Evolutionary conservation across 768 basidiomycete genomes (phyloP), one percentile per base, ranked within the genome.

Genomic region (Trametes villosa): DNA sequence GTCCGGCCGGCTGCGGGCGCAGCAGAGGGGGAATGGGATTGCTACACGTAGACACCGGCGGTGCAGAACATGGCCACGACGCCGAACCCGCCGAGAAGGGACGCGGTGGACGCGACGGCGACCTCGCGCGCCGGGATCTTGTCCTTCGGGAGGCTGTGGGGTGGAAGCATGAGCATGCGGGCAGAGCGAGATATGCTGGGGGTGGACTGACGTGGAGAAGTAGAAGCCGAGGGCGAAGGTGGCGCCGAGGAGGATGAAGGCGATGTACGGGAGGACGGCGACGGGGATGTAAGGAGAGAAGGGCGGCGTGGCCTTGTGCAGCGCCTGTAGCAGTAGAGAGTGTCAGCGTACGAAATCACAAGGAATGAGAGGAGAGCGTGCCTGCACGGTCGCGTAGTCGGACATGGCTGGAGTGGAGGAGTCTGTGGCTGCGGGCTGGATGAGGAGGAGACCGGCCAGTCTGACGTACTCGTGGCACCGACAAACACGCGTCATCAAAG

Each of bases 171-270:
- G 40, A 68, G 33, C 52, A 20, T 22, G 56, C 13, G 45, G 56
- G 33, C 52, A 57, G 57, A 53, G 52, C 13, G n/a, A 41, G 50
- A 59, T 34, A 29, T 36, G 22, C 33, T 17, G 18, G 31, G 59
- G 31, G n/a, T 44, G 54, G 49, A 53, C 86, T 62, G 71, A 91
- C 87, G 86, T 96, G 62, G 94, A 88, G 75, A 92, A 93, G 78
- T 95, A 94, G 80, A 96, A 96, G 0, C 89, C 83, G 41, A 96
- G 85, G n/a, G 70, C 83, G 70, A 97, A 96, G 1, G 94, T 94
- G 18, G 84, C 76, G 1, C 83, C 70, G 44, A 96, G 82, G 62
- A 91, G 83, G 63, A 88, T 55, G 68, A 91, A 83, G 9, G 94
- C 90, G 66, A 95, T 77, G 70, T 81, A 86, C 3, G 92, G 91